phyloP scores from a whole-genome alignment of 2,329 filamentous ascomycete species.

The Stenocarpella maydis region DNA sequence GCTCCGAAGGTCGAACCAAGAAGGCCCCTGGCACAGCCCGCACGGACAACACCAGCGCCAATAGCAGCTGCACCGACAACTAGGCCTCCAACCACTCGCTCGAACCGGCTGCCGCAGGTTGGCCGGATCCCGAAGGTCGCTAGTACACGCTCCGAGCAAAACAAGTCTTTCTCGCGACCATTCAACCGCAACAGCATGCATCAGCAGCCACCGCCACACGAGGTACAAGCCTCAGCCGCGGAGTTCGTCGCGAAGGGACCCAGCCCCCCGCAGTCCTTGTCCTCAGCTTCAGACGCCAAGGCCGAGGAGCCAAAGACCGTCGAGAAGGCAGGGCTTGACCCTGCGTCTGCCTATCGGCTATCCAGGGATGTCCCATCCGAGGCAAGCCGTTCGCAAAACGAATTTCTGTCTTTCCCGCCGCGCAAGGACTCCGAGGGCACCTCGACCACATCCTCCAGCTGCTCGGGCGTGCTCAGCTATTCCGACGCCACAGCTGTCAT shows the following conservation, averaged over 20 bases:
- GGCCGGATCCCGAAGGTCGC: conserved; percentile 87
- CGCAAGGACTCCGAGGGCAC: conserved; percentile 70
- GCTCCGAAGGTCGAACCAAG: conserved; percentile 18
- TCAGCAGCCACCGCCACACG: conserved; percentile 42
- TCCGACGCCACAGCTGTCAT: conserved; percentile 72
- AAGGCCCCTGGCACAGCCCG: conserved; percentile 6
- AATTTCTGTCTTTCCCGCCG: conserved; percentile 79
- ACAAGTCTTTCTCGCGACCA: conserved; percentile 85
- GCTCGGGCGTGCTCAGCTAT: conserved; percentile 68
- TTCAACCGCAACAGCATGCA: conserved; percentile 69
- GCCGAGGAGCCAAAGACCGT: conserved; percentile 46
- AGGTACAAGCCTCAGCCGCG: conserved; percentile 43
- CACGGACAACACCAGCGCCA: neutral
- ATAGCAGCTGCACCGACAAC: conserved; percentile 12
- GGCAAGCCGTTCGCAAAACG: conserved; percentile 49
- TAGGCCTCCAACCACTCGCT: conserved; percentile 44
- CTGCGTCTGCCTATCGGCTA: conserved; percentile 43
- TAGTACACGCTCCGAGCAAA: conserved; percentile 70
- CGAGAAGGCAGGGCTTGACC: conserved; percentile 44
- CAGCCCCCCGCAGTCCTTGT: conserved; percentile 50
- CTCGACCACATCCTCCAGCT: conserved; percentile 67
- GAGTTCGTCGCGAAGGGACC: conserved; percentile 59
- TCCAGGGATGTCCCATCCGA: conserved; percentile 44
- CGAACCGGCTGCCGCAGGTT: conserved; percentile 78
- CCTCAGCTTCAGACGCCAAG: conserved; percentile 48